Evolutionary conservation across 2,329 filamentous ascomycete genomes (phyloP).

Genomic region (Phaeophleospora eucalypticola): DNA sequence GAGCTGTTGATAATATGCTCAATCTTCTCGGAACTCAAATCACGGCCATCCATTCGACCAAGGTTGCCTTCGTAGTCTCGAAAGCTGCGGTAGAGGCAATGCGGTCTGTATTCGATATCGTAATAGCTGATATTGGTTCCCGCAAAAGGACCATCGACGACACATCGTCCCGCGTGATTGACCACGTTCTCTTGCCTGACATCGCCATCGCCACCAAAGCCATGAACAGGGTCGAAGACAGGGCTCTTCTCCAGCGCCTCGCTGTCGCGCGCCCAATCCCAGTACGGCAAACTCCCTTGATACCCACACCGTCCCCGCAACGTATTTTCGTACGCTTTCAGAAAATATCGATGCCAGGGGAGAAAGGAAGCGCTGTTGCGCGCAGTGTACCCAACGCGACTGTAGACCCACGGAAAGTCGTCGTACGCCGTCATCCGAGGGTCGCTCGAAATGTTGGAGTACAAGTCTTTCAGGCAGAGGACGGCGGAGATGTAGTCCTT

Average conservation of each 20-base stretch:
- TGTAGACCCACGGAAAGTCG: constrained; percentile 26
- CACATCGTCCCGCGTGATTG: constrained; percentile 19
- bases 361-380: constrained; percentile 24
- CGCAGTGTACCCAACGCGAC: constrained; percentile 4
- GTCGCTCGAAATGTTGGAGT: constrained; percentile 15
- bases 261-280: constrained; percentile 26
- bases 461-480: constrained; percentile 20
- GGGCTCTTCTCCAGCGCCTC: constrained; percentile 13
- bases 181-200: constrained; percentile 12
- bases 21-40: constrained; percentile 18
- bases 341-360: constrained; percentile 28
- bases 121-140: constrained; percentile 9
- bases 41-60: constrained; percentile 18
- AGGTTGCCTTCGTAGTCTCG: constrained; percentile 12
- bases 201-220: constrained; percentile 20
- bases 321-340: constrained; percentile 24
- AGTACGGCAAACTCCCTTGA: constrained; percentile 21
- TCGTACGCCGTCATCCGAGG: constrained; percentile 20
- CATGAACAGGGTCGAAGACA: constrained; percentile 15
- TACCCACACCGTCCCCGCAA: constrained; percentile 25
- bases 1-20: constrained; percentile 12
- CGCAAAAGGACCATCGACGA: constrained; percentile 27
- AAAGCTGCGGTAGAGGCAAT: constrained; percentile 26
- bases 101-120: constrained; percentile 13
- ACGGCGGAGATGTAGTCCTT: constrained; percentile 24